Percentiles rank a stretch among this genome's conserved stretches.
phyloP scores from a whole-genome alignment of 2,329 filamentous ascomycete species.

The Metarhizium anisopliae region DNA sequence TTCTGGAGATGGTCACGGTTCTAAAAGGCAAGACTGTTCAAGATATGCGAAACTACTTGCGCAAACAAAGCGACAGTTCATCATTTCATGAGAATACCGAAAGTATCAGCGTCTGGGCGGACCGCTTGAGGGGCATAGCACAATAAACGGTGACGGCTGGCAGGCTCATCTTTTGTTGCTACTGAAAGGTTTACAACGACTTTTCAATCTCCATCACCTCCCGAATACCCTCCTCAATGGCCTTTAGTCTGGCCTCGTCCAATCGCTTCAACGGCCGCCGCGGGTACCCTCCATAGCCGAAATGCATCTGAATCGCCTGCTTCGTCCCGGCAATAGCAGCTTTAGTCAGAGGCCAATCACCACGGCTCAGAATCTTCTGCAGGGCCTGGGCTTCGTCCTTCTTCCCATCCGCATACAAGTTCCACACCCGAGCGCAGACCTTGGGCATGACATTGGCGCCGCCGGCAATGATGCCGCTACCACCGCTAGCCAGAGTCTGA shows the following conservation, averaged over 20 bases:
- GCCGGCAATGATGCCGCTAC: constrained; percentile 77
- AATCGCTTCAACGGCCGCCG: constrained; percentile 63
- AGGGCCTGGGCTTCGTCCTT: constrained; percentile 64
- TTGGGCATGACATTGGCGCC: constrained; percentile 82
- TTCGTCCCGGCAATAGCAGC: constrained; percentile 81
- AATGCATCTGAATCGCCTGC: constrained; percentile 70
- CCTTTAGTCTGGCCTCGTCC: constrained; percentile 42
- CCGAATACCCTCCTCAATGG: constrained; percentile 45
- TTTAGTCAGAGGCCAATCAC: constrained; percentile 79
- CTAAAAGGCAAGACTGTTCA: too few relatives aligned
- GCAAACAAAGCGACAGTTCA: too few relatives aligned
- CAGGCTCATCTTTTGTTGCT: not conserved
- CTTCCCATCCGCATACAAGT: constrained; percentile 65
- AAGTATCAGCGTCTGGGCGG: too few relatives aligned
- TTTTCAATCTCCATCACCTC: constrained; percentile 61
- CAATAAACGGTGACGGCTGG: too few relatives aligned
- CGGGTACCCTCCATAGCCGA: constrained; percentile 71
- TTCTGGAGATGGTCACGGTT: too few relatives aligned
- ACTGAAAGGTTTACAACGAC: not conserved
- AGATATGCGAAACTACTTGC: too few relatives aligned
- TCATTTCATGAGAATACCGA: too few relatives aligned
- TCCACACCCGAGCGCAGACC: constrained; percentile 69
- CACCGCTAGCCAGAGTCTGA: constrained; percentile 70
- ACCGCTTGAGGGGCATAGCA: too few relatives aligned
- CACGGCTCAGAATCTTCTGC: constrained; percentile 68